Conservation (phyloP, 164 flowering plant species). For the Euptelea pleiosperma region DNA sequence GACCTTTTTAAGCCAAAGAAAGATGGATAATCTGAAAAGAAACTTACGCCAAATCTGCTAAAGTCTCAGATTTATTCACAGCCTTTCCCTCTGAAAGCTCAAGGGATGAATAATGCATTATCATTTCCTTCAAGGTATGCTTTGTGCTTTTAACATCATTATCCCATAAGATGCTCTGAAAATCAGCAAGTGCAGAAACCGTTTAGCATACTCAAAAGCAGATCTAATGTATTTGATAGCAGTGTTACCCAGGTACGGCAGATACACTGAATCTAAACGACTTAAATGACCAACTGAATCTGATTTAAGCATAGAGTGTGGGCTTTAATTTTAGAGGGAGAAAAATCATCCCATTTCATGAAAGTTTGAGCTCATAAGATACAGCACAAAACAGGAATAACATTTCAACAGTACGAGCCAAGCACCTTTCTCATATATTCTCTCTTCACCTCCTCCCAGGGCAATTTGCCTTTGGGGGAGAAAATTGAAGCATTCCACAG, state of each 20-base stretch:
- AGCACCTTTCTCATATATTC: conserved; percentile 80
- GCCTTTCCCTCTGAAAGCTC: conserved; percentile 79
- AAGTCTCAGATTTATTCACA: conserved; percentile 56
- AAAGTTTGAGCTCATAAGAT: too few species aligned
- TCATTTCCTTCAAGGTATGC: conserved; percentile 85
- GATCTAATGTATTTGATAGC: not conserved
- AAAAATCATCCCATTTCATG: too few species aligned
- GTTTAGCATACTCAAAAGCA: not conserved
- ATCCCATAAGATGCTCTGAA: conserved; percentile 91
- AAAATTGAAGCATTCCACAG: conserved; percentile 95
- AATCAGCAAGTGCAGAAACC: conserved; percentile 9
- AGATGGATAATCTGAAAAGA: not conserved
- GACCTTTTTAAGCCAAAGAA: too few species aligned
- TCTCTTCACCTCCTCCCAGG: conserved; percentile 75
- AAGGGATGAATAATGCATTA: conserved; percentile 65
- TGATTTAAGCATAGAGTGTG: too few species aligned
- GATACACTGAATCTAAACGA: not conserved
- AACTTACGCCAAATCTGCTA: conserved; percentile 82
- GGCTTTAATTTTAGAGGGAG: too few species aligned
- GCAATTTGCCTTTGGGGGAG: conserved; percentile 55
- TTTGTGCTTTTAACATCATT: conserved; percentile 82
- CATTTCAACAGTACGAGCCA: not conserved
- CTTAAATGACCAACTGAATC: not conserved
- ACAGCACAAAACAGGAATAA: not conserved
- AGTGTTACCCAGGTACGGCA: too few species aligned